Percentiles rank a stretch among this genome's conserved stretches.
phyloP scores from a whole-genome alignment of 1,284 basidiomycete species.

The Naganishia liquefaciens region DNA sequence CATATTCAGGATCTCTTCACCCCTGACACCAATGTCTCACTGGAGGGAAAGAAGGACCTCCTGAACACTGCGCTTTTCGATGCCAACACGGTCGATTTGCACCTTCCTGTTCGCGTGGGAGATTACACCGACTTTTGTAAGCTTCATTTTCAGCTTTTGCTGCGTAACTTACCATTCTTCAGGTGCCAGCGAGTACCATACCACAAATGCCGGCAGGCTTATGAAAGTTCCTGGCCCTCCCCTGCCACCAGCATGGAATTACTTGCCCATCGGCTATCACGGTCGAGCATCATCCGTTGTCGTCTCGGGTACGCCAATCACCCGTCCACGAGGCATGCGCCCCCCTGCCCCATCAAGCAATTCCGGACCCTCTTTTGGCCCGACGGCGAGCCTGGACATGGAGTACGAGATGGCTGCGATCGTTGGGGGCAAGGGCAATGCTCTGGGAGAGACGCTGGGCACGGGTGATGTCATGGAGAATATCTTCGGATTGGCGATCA shows the following conservation, averaged over 20 bases:
- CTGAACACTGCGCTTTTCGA: background rate
- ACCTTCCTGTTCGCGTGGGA: constrained; percentile 28
- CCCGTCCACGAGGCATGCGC: constrained; percentile 37
- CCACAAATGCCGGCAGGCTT: constrained; percentile 37
- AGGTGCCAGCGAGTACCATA: constrained; percentile 36
- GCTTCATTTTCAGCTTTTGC: background rate
- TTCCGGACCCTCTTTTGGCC: constrained; percentile 31
- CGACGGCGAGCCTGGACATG: constrained; percentile 38
- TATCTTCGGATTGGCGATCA: constrained; percentile 38
- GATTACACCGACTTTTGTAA: constrained; percentile 33
- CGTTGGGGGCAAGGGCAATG: constrained; percentile 33
- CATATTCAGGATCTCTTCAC: constrained; percentile 20
- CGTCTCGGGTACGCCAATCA: constrained; percentile 37
- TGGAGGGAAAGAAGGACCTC: constrained; percentile 12
- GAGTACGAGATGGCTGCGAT: constrained; percentile 40
- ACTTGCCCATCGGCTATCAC: constrained; percentile 40
- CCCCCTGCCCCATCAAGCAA: constrained; percentile 32
- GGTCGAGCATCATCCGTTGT: constrained; percentile 35
- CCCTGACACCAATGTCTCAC: background rate
- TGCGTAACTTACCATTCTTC: background rate
- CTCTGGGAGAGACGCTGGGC: constrained; percentile 36
- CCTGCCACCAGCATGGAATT: constrained; percentile 39
- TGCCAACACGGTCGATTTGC: constrained; percentile 9
- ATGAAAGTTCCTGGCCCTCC: constrained; percentile 37
- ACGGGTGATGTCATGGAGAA: constrained; percentile 35